Evolutionary conservation across 73 alveolate species (phyloP).

Genomic region (Tetrahymena malaccensis): DNA sequence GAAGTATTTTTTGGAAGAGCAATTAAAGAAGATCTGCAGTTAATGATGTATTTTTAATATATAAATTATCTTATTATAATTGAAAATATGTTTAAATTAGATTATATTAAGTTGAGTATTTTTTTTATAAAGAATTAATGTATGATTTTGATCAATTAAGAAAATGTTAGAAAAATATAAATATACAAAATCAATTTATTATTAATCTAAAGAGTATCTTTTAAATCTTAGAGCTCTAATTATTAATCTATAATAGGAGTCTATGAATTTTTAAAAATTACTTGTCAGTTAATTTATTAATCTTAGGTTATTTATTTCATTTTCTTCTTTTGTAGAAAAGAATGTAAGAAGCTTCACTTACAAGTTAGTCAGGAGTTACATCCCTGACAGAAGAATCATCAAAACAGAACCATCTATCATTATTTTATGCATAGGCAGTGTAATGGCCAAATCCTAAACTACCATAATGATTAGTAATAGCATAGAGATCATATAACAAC

Average conservation of each 20-base stretch:
- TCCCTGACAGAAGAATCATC: conserved; percentile 66
- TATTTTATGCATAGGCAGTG: conserved; percentile 84
- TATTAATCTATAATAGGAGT: not conserved
- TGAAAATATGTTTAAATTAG: too few species aligned
- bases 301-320: not conserved
- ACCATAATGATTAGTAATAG: conserved; percentile 93
- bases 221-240: not conserved
- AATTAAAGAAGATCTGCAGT: too few species aligned
- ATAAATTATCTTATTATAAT: too few species aligned
- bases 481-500: conserved; percentile 84
- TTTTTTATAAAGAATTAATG: too few species aligned
- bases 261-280: too few species aligned
- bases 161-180: too few species aligned
- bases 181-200: not conserved
- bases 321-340: conserved; percentile 80
- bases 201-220: not conserved
- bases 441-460: conserved; percentile 96
- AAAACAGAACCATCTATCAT: conserved; percentile 61
- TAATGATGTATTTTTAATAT: too few species aligned
- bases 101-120: too few species aligned
- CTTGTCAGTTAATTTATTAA: not conserved
- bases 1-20: too few species aligned
- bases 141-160: too few species aligned
- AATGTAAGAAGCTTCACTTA: conserved; percentile 77
- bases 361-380: conserved; percentile 8